A percentile compares a stretch with the other conserved stretches of the same genome.
Conservation (phyloP, 2,329 filamentous ascomycete species). For the Fusarium incarnatum region DNA sequence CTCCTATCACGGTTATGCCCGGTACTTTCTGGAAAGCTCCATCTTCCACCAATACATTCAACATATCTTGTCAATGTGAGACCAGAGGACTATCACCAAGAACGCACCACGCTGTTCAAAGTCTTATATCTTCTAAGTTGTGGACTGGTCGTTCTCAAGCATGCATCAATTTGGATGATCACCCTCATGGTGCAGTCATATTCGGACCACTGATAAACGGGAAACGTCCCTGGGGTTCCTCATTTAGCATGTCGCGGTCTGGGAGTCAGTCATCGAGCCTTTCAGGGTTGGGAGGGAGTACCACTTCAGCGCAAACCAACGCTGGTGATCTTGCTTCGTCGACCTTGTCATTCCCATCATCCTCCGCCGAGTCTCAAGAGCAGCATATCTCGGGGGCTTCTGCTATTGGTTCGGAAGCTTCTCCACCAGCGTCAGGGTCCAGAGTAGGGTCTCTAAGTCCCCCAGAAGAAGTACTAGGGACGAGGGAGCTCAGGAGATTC, state of each 20-base stretch:
- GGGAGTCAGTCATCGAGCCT: accelerated
- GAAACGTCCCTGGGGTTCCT: background rate
- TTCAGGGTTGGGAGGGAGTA: background rate
- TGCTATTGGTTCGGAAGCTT: no score
- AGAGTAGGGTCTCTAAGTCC: no score
- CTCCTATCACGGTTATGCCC: accelerated
- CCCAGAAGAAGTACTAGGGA: no score
- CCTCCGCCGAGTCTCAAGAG: background rate
- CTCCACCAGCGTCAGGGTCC: no score
- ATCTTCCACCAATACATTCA: background rate
- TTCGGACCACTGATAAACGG: background rate
- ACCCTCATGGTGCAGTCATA: background rate
- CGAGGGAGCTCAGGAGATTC: no score
- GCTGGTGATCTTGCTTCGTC: background rate
- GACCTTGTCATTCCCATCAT: background rate
- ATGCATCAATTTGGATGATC: background rate
- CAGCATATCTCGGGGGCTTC: accelerated
- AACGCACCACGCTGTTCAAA: background rate
- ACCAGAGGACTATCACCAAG: background rate
- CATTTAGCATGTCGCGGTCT: accelerated
- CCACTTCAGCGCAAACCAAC: accelerated
- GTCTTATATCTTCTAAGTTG: accelerated
- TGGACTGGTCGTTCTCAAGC: accelerated
- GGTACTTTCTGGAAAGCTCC: background rate
- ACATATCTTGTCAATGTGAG: background rate